Base-by-base conservation (phyloP, 164 flowering plant genomes). In the Akebia trifoliata region DNA sequence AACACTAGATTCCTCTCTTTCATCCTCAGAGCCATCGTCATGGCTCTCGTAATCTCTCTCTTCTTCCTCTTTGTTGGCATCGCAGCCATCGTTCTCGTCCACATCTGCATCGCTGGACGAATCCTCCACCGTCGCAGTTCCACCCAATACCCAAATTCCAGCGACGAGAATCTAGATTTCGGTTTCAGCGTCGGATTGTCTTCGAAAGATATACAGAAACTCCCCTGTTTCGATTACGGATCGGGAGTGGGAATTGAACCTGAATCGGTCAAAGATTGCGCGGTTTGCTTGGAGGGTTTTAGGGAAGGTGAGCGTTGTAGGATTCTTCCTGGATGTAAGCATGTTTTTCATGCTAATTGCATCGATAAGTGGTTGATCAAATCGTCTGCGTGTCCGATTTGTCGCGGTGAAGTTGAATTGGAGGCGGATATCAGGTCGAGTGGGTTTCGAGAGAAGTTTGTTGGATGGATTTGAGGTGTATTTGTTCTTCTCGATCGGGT, bases 11-110 rank as follows among this genome's bases (percentile, higher is more conserved):
- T 85, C 34, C 78, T 83, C 18, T 68, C 82, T 8, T 26, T 81
- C 31, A 31, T 81, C 64, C 76, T 86, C 52, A 78, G 74, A 55
- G 61, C 71, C 47, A n/a, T 79, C 4, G 72, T 82, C 62, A 78
- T 84, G 90, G 62, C 57, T 44, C 21, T 77, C 59, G 56, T 78
- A 10, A 69, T 82, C 46, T 71, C 83, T 44, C 65, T 81, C 63
- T 78, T 79, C 78, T 76, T 84, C 76, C 58, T 86, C 68, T 78
- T 82, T 67, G 40, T 84, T 45, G 81, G 79, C 63, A 64, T 80
- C 61, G 81, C 84, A 18, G 70, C 82, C 54, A 47, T 73, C 70
- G 21, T 81, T 58, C 68, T 82, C 70, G 39, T 76, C 60, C 81
- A 73, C 61, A 61, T 79, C 66, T 68, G 57, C 60, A 61, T 76